A percentile compares a stretch with the other conserved stretches of the same genome.
Evolutionary conservation across 352 stramenopile species (phyloP).

Genomic region (Pythium sp.): DNA sequence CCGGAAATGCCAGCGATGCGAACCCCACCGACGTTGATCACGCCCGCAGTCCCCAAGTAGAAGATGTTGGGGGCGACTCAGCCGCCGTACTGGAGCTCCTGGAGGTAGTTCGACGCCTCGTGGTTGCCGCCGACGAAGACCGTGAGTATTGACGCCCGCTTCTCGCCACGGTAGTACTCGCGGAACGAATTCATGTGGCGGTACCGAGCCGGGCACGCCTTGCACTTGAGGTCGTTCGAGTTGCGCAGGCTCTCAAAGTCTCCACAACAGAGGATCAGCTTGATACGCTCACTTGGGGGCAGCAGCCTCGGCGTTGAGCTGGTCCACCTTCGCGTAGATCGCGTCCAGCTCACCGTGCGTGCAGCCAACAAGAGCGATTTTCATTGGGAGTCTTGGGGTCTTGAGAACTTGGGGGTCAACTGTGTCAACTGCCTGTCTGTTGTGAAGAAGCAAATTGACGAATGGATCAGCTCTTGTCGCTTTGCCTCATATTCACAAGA

Average conservation of each 20-base stretch:
- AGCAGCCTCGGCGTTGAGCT: conserved; percentile 33
- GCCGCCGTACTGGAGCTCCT: conserved; percentile 93
- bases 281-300: conserved; percentile 47
- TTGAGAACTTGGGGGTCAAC: background rate
- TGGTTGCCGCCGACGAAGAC: conserved; percentile 97
- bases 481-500: background rate
- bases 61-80: conserved; percentile 96
- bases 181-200: conserved; percentile 79
- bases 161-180: conserved; percentile 90
- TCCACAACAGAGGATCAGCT: conserved; percentile 92
- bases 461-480: conserved; percentile 9
- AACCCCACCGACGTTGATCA: conserved; percentile 77
- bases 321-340: conserved; percentile 89
- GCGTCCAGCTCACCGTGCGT: conserved; percentile 92
- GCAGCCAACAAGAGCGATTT: conserved; percentile 90
- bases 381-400: conserved; percentile 6
- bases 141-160: conserved; percentile 86
- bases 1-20: conserved; percentile 91
- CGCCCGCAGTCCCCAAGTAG: conserved; percentile 89
- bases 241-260: conserved; percentile 95
- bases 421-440: background rate
- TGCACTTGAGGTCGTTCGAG: conserved; percentile 78
- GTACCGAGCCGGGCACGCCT: conserved; percentile 92
- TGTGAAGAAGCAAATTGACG: background rate
- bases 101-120: conserved; percentile 92